Base-by-base conservation (phyloP, 1,284 basidiomycete species). In the Austropuccinia psidii region DNA sequence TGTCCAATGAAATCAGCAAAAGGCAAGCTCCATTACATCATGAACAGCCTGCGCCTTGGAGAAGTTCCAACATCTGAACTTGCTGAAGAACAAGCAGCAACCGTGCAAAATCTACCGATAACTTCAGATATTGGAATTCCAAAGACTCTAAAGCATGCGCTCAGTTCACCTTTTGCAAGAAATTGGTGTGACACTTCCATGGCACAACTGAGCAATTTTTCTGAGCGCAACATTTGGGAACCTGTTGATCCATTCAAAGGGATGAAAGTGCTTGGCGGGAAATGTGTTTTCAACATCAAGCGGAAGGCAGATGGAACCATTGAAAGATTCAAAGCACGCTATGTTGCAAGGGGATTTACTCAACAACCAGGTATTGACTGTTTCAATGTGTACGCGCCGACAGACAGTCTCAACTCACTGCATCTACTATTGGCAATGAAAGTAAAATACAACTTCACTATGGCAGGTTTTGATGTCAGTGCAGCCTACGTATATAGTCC, bases 221-320 rank as follows among this genome's bases (percentile, higher is more conserved):
- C n/a, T n/a, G n/a, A n/a, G n/a, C n/a, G n/a, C n/a, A n/a, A n/a
- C n/a, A n/a, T 45, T 45, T 45, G 43, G 43, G 11, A 45, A n/a
- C n/a, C n/a, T 54, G 9, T 47, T 15, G 4, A 33, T 35, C 24
- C 39, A 2, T 19, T 1, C n/a, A 31, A 52, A 4, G 29, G 31
- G 15, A 31, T 27, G 4, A 27, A 57, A 21, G 29, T 43, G 0
- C 27, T 69, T 43, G 67, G 54, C 0, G 21, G 35, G 21, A 43
- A 41, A 1, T 70, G 67, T 52, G 67, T 70, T 9, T 70, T 70
- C 35, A 33, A 52, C 1, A 31, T 55, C 0, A 70, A 70, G n/a
- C 19, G 31, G 15, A 43, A 70, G 17, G 8, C 13, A 0, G 8
- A n/a, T 2, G 55, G 54, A 0, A 17, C 3, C 17, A 41, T 31